Base-by-base conservation (phyloP, 495 filamentous ascomycete genomes). In the Staphylotrichum longicolle region DNA sequence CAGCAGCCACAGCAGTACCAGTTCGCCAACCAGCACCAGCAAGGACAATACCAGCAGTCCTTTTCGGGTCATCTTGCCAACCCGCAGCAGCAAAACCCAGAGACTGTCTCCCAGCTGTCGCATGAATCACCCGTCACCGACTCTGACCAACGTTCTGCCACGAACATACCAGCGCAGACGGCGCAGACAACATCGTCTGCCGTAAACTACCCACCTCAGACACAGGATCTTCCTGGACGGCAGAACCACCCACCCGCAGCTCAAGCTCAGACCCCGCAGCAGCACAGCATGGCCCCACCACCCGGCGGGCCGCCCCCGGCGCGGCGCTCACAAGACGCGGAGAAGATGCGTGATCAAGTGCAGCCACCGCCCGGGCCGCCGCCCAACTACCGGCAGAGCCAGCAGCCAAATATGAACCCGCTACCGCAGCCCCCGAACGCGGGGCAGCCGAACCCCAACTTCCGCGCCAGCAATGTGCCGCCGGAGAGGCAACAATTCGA, bases 31-130 rank as follows among this genome's bases (percentile, higher is more conserved):
- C 70, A 67, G 47, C 66, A 60, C 30, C 60, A 58, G 10, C 57
- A 54, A 9, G 60, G 51, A 61, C 72, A 75, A 52, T 75, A 77
- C 57, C 78, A 73, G 60, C 64, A 63, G 3, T 40, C 63, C 11
- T 74, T 74, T 53, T 59, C 66, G 27, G 66, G 71, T 5, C 77
- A 79, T 58, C 73, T 77, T 49, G 69, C 68, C 64, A 77, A 67
- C 54, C 68, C 73, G 46, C 75, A 78, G 58, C 73, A 70, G n/a
- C 76, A 80, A 15, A 83, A 82, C 62, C 72, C 79, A 14, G 78
- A 83, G 65, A 74, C 81, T 51, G 60, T 84, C 60, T 80, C 83
- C 44, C 85, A 87, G 70, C 73, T 86, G 61, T 88, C 86, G 68
- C 82, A 81, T 73, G 86, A 88, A 55, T 84, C 83, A 50, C 76